Evolutionary conservation across 257 asterid species (phyloP), one percentile per base, ranked within the genome.

Genomic region (Cruciata laevipes): DNA sequence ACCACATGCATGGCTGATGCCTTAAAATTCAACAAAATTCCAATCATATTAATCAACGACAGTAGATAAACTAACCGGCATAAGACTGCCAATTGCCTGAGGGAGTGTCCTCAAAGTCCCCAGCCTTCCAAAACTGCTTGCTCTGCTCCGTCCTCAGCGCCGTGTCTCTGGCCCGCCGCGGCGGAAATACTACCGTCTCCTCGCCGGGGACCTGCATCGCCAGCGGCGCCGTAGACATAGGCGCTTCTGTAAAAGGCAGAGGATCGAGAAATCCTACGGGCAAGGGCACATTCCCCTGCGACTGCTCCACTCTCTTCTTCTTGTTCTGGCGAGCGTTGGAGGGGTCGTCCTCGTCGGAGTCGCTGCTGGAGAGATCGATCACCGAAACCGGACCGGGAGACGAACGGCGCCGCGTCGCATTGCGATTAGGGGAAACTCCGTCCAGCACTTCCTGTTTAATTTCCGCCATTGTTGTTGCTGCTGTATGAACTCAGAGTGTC

Each of bases 41-140:
- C 12, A 55, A 17, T n/a, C 2, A 6, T 21, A 24, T 17, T 20
- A 32, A 32, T 3, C 37, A 21, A 30, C 0, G 14, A 66, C 0
- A 1, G 49, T 33, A 17, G 11, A 30, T 12, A 38, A 5, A 37
- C 23, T 61, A 64, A 88, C 98, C 91, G 40, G 60, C 68, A 56
- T 78, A 71, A 23, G 80, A 64, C 58, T 69, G 81, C 88, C 85
- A 81, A 71, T 68, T 80, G 59, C 74, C 69, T 35, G 80, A 71
- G 18, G 88, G 68, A 47, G 80, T 57, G 59, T 66, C 87, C n/a
- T 85, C 95, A 71, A 76, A 91, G 42, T 91, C 95, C 58, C 98
- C 98, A n/a, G 98, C 96, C 73, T 91, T 91, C 98, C 98, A 91
- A 75, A 91, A 91, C 86, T 91, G 96, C 77, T 77, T 90, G 64